Conservation (phyloP, 495 filamentous ascomycete species). For the Lophiostoma macrostomum region DNA sequence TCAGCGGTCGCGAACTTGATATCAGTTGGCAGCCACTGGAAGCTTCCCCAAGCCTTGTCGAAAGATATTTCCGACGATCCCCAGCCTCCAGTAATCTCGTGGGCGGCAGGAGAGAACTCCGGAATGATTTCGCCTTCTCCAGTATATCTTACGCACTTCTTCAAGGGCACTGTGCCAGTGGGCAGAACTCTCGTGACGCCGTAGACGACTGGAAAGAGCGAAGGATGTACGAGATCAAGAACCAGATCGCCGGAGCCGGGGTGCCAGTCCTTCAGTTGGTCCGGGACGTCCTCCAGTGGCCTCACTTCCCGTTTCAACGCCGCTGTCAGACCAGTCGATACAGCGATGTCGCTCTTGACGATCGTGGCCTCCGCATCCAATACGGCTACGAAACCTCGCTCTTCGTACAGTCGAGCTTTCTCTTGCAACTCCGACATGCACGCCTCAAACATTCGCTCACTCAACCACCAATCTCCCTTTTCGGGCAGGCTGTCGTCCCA, state of each 20-base stretch:
- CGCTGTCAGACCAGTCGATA: conserved; percentile 11
- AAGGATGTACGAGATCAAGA: conserved; percentile 60
- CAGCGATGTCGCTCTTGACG: conserved; percentile 32
- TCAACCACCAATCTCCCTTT: conserved; percentile 11
- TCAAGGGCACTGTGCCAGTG: conserved; percentile 40
- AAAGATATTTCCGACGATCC: too few species aligned
- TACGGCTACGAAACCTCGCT: conserved; percentile 11
- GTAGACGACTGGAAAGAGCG: conserved; percentile 58
- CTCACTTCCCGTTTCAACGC: conserved; percentile 19
- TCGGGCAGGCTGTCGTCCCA: neutral
- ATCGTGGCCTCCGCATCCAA: conserved; percentile 24
- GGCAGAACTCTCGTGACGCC: conserved; percentile 50
- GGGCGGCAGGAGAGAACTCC: conserved; percentile 10
- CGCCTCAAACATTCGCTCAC: conserved; percentile 14
- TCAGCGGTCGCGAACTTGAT: conserved; percentile 44
- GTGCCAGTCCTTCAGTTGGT: conserved; percentile 54
- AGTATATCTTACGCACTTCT: conserved; percentile 43
- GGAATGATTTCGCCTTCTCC: conserved; percentile 43
- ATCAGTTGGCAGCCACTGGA: conserved; percentile 62
- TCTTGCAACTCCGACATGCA: conserved; percentile 1
- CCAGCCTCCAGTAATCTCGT: too few species aligned
- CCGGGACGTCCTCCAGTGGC: conserved; percentile 27
- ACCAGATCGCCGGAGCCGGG: conserved; percentile 54
- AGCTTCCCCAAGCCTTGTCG: conserved; percentile 25
- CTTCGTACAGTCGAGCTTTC: neutral